Conservation (phyloP, 2,329 filamentous ascomycete species). For the Raffaelea deltoideospora region DNA sequence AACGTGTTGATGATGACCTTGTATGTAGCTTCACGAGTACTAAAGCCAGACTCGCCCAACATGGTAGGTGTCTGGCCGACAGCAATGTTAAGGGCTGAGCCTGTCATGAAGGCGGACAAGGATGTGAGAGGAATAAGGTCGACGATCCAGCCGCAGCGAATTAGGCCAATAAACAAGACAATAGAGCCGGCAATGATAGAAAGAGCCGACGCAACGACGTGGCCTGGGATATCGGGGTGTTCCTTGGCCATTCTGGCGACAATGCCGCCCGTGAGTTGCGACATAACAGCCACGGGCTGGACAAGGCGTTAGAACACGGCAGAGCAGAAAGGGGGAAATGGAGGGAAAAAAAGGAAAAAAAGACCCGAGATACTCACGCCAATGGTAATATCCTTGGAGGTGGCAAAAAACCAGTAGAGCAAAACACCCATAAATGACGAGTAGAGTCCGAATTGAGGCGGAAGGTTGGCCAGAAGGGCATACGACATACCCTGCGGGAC, state of each 20-base stretch:
- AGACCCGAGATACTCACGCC: slow-evolving; percentile 42
- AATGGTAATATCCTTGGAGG: slow-evolving; percentile 96
- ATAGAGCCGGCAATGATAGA: slow-evolving; percentile 65
- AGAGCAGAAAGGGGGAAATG: not conserved
- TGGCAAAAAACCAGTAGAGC: slow-evolving; percentile 96
- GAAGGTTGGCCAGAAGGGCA: slow-evolving; percentile 66
- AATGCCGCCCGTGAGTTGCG: slow-evolving; percentile 73
- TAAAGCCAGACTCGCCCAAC: slow-evolving; percentile 61
- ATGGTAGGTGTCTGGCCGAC: slow-evolving; percentile 69
- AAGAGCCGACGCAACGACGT: slow-evolving; percentile 63
- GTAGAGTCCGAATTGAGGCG: slow-evolving; percentile 73
- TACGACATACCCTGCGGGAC: slow-evolving; percentile 98
- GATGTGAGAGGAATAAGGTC: slow-evolving; percentile 84
- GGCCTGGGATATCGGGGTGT: slow-evolving; percentile 40
- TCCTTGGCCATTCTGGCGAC: slow-evolving; percentile 45
- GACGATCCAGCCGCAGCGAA: slow-evolving; percentile 76
- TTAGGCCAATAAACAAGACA: slow-evolving; percentile 62
- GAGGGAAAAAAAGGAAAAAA: slow-evolving; percentile 5
- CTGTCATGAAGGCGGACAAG: slow-evolving; percentile 93
- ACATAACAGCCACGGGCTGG: slow-evolving; percentile 77
- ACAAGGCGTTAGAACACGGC: not conserved
- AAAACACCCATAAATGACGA: slow-evolving; percentile 93
- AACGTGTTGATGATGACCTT: slow-evolving; percentile 69
- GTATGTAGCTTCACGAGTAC: slow-evolving; percentile 56
- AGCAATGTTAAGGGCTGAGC: slow-evolving; percentile 79